phyloP scores from a whole-genome alignment of 495 filamentous ascomycete genomes.

The Massariosphaeria phaeospora region DNA sequence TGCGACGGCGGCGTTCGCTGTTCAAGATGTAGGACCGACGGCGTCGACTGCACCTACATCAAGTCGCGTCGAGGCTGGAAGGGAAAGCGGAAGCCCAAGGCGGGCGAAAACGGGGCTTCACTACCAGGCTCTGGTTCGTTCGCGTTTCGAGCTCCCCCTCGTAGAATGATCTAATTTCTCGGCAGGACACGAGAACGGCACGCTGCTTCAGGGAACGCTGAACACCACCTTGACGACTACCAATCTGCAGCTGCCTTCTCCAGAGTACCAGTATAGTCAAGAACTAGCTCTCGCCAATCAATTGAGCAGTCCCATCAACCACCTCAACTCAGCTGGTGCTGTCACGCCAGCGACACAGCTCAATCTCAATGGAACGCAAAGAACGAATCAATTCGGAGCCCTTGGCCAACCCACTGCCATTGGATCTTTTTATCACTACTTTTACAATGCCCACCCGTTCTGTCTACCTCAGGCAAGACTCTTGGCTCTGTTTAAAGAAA shows the following conservation, averaged over 20 bases:
- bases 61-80: constrained; percentile 35
- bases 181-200: constrained; percentile 15
- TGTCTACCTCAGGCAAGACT: constrained; percentile 49
- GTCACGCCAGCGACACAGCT: constrained; percentile 5
- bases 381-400: constrained; percentile 3
- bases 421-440: constrained; percentile 38
- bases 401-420: constrained; percentile 6
- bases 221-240: constrained; percentile 1
- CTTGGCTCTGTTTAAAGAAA: constrained; percentile 31
- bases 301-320: constrained; percentile 6
- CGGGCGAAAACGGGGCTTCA: constrained; percentile 12
- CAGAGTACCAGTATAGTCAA: constrained; percentile 14
- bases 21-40: constrained; percentile 31
- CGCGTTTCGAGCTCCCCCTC: not conserved
- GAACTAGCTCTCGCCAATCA: constrained; percentile 10
- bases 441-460: constrained; percentile 67
- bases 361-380: constrained; percentile 26
- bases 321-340: not conserved
- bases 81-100: constrained; percentile 27
- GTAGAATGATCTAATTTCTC: constrained; percentile 10
- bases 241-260: constrained; percentile 12
- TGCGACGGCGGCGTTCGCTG: constrained; percentile 35
- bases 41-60: constrained; percentile 34
- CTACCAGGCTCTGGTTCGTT: constrained; percentile 14
- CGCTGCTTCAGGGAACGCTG: constrained; percentile 4